Evolutionary conservation across 768 basidiomycete genomes (phyloP), one percentile per base, ranked within the genome.

Genomic region (Mycena indigotica): DNA sequence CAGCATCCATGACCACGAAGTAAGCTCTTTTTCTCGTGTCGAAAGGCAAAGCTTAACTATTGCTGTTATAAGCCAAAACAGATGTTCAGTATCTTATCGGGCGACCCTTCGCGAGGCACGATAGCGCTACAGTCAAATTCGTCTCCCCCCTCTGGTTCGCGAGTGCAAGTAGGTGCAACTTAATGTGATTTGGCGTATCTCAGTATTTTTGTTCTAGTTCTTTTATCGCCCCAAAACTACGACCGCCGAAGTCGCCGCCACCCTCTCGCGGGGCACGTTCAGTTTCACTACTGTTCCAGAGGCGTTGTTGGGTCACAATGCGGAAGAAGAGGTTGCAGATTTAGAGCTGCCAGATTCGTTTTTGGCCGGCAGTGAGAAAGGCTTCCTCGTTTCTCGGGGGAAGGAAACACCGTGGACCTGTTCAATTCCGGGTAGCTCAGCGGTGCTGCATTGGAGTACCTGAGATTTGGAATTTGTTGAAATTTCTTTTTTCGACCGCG

Each of bases 51-150:
- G n/a, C n/a, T n/a, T n/a, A n/a, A n/a, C n/a, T n/a, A n/a, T n/a
- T 29, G 6, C 32, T 16, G 32, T 32, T 51, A 49, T 45, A 35
- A 85, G 82, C 60, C 81, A 2, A 64, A 66, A 21, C 78, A 79
- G 45, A 74, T 87, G 35, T 82, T 81, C 64, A 78, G 72, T 53
- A 85, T 92, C 56, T 83, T 77, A 23, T 85, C 89, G 0, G 90
- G 90, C 3, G 88, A 88, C 65, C 89, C 88, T 1, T 84, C 84
- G 16, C 80, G 86, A 5, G 90, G 90, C 2, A 78, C 80, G 3
- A 77, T 91, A 15, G 83, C 89, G 1, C 72, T 92, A 1, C 82
- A 84, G 21, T 73, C 81, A 1, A 72, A 77, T 21, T 73, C 71
- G 15, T 81, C 85, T 2, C 87, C 87, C 2, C 63, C 62, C 3